Evolutionary conservation across 1,284 basidiomycete species (phyloP).

Genomic region (Anthracocystis panici-leucophaei): DNA sequence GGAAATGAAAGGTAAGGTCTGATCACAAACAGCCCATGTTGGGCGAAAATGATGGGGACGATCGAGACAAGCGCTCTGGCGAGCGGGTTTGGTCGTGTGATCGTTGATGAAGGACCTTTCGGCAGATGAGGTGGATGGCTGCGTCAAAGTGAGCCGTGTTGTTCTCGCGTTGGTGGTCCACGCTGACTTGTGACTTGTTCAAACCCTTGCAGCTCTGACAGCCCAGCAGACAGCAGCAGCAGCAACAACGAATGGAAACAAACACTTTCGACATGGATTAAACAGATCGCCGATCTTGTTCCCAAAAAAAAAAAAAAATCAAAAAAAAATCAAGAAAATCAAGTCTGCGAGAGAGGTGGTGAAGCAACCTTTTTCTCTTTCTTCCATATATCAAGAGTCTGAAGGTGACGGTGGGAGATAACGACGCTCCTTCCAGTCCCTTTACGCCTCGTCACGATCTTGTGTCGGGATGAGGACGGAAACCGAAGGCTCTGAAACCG

Average conservation of each 20-base stretch:
- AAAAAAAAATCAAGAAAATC: no score
- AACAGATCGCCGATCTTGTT: constrained; percentile 6
- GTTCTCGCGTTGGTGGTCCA: constrained; percentile 5
- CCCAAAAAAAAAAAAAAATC: neutral
- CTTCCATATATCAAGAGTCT: constrained; percentile 38
- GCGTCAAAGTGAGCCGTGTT: neutral
- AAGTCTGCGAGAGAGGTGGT: no score
- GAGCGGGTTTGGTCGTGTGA: neutral
- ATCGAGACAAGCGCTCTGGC: neutral
- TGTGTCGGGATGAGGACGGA: constrained; percentile 18
- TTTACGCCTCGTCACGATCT: constrained; percentile 32
- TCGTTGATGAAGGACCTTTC: constrained; percentile 2
- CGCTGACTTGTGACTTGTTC: neutral
- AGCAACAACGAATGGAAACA: neutral
- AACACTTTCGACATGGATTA: neutral
- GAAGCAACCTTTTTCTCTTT: constrained; percentile 6
- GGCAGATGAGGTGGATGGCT: neutral
- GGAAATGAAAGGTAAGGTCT: neutral
- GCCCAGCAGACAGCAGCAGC: constrained; percentile 2
- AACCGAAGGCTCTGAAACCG: constrained; percentile 37
- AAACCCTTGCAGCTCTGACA: constrained; percentile 9
- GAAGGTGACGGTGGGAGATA: constrained; percentile 46
- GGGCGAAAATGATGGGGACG: neutral
- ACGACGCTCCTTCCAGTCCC: constrained; percentile 44
- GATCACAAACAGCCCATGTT: constrained; percentile 4